Evolutionary conservation across 2,329 filamentous ascomycete species (phyloP).

Genomic region (Pseudocercospora crystallina): DNA sequence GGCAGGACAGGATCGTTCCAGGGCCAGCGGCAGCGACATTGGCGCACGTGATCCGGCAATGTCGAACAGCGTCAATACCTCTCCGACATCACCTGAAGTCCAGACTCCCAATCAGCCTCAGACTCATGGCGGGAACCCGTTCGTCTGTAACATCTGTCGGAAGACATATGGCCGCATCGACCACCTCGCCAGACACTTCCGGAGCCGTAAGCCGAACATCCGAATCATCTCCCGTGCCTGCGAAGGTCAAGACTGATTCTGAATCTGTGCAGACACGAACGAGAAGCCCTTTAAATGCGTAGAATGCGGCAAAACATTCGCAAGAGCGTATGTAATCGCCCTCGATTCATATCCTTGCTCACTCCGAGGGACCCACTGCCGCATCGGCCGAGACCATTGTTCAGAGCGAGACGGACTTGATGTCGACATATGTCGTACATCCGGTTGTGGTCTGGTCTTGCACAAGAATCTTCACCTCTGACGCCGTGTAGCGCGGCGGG

Average conservation of each 20-base stretch:
- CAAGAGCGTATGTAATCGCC: constrained; percentile 19
- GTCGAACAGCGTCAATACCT: too few species aligned
- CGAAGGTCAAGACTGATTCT: constrained; percentile 5
- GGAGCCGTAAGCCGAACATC: constrained; percentile 17
- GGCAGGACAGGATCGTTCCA: too few species aligned
- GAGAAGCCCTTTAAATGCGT: constrained; percentile 23
- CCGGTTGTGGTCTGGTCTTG: too few species aligned
- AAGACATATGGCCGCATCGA: constrained; percentile 25
- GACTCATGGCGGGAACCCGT: constrained; percentile 14
- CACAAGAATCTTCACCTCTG: too few species aligned
- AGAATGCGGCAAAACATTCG: constrained; percentile 23
- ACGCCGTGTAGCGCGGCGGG: too few species aligned
- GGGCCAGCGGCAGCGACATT: too few species aligned
- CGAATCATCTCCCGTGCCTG: neutral
- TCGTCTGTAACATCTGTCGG: constrained; percentile 24
- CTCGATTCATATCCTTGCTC: neutral
- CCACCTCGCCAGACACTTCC: constrained; percentile 24
- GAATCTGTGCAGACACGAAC: constrained; percentile 17
- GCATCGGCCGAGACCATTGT: constrained; percentile 7
- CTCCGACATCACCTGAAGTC: neutral
- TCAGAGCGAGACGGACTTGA: neutral
- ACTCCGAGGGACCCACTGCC: neutral
- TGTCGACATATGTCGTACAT: too few species aligned
- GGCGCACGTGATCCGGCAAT: too few species aligned
- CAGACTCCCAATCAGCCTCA: neutral